These are phyloP conservation scores for Didymella sp. DNA, from an alignment of 2,329 filamentous ascomycete genomes.

Conservation along the genomic window DNA sequence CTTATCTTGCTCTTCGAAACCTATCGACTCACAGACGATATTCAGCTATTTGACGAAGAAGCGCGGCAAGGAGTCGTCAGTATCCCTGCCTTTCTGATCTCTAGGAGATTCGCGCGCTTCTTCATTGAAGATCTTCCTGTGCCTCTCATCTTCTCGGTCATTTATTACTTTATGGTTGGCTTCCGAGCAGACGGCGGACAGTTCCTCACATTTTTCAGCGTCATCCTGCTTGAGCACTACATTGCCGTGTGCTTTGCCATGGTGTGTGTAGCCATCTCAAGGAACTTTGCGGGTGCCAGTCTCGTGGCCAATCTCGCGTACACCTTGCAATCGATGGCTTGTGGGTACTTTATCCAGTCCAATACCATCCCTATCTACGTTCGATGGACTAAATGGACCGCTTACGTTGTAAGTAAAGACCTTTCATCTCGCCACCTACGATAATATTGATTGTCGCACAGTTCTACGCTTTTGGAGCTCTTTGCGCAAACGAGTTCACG, in stretches of 20 bases:
- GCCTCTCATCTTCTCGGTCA: conserved; percentile 71
- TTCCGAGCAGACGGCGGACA: conserved; percentile 68
- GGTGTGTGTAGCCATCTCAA: conserved; percentile 68
- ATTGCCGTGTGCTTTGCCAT: conserved; percentile 75
- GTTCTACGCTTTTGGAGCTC: conserved; percentile 75
- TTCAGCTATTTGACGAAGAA: conserved; percentile 78
- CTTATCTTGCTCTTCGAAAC: conserved; percentile 78
- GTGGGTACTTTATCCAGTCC: conserved; percentile 77
- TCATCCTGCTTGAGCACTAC: conserved; percentile 74
- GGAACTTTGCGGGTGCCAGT: conserved; percentile 74
- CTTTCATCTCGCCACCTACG: too few relatives aligned
- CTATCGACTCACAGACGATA: conserved; percentile 76
- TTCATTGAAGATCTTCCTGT: conserved; percentile 76
- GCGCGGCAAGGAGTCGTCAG: conserved; percentile 74
- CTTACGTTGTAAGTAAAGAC: conserved; percentile 57
- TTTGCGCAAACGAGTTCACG: conserved; percentile 75
- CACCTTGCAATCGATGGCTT: conserved; percentile 76
- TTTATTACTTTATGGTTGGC: conserved; percentile 81
- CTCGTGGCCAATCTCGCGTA: conserved; percentile 75
- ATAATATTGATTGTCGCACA: conserved; percentile 34
- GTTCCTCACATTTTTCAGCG: conserved; percentile 75
- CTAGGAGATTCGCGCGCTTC: conserved; percentile 71
- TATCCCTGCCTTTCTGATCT: conserved; percentile 72
- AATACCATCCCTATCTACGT: conserved; percentile 78
- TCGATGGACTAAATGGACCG: conserved; percentile 76